phyloP scores from a whole-genome alignment of 1,139 yeast genomes.

The Geotrichum reessii region DNA sequence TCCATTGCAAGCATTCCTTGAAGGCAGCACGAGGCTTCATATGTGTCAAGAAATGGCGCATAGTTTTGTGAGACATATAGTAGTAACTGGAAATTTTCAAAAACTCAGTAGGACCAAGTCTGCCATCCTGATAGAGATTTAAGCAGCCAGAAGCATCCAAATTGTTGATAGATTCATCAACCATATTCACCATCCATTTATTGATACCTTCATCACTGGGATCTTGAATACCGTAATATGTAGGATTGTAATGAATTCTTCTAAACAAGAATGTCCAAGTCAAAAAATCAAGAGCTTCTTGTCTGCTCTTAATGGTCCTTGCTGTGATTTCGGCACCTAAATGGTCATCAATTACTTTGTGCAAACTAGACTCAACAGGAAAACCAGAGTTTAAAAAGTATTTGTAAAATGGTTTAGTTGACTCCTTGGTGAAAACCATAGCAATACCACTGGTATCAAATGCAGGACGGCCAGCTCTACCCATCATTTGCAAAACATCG shows the following conservation, averaged over 20 bases:
- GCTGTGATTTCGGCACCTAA: conserved; percentile 93
- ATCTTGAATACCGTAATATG: conserved; percentile 86
- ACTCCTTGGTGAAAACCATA: conserved; percentile 86
- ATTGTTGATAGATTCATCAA: conserved; percentile 65
- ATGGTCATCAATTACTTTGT: conserved; percentile 88
- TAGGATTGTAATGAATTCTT: conserved; percentile 92
- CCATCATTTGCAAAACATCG: conserved; percentile 87
- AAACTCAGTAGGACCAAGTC: conserved; percentile 65
- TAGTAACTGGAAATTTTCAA: conserved; percentile 84
- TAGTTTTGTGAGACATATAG: conserved; percentile 86
- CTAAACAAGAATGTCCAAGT: conserved; percentile 94
- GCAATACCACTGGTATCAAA: conserved; percentile 95
- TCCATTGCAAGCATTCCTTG: conserved; percentile 63
- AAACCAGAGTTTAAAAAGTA: conserved; percentile 92
- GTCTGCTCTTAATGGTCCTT: conserved; percentile 74
- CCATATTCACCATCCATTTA: conserved; percentile 60
- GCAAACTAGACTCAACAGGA: conserved; percentile 94
- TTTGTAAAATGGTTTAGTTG: conserved; percentile 86
- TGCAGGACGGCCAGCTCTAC: conserved; percentile 95
- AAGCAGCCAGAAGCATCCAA: conserved; percentile 73
- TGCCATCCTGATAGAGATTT: conserved; percentile 43
- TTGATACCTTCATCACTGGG: conserved; percentile 50
- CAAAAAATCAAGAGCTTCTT: conserved; percentile 86
- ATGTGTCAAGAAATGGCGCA: conserved; percentile 57
- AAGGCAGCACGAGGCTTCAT: conserved; percentile 50